A percentile compares a stretch with the other conserved stretches of the same genome.
Evolutionary conservation across 2,329 filamentous ascomycete genomes (phyloP).

Genomic region (Penicillium aurantiogriseum): DNA sequence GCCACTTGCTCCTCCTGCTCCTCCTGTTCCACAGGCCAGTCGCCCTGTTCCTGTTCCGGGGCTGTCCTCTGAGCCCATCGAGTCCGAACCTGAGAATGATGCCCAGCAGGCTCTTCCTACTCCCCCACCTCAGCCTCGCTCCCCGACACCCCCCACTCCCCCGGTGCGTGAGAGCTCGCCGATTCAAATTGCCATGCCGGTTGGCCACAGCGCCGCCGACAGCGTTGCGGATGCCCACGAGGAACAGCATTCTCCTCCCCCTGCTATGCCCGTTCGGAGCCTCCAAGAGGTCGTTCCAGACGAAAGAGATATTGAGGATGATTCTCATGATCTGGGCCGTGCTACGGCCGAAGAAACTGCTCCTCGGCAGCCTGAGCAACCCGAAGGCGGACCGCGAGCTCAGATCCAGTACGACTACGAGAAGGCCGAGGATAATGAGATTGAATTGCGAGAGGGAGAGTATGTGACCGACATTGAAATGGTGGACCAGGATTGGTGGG

Average conservation of each 20-base stretch:
- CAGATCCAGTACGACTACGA: constrained; percentile 93
- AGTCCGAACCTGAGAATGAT: constrained; percentile 49
- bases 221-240: constrained; percentile 45
- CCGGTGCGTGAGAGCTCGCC: constrained; percentile 64
- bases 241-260: constrained; percentile 42
- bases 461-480: constrained; percentile 89
- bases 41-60: constrained; percentile 76
- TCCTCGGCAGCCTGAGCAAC: constrained; percentile 28
- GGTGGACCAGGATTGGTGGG: constrained; percentile 99
- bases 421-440: constrained; percentile 95
- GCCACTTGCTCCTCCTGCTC: constrained; percentile 33
- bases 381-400: constrained; percentile 63
- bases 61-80: constrained; percentile 60
- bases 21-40: constrained; percentile 63
- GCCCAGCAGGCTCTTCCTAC: constrained; percentile 35
- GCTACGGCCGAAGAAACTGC: constrained; percentile 58
- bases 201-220: constrained; percentile 60
- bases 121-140: constrained; percentile 47
- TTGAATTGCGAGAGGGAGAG: constrained; percentile 86
- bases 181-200: constrained; percentile 80
- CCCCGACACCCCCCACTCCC: constrained; percentile 52
- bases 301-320: constrained; percentile 65
- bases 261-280: constrained; percentile 60
- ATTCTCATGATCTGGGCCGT: constrained; percentile 59
- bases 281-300: constrained; percentile 62